These are phyloP conservation scores for Saccharomycopsis fibuligera DNA, from an alignment of 805 yeast genomes.

Conservation along the genomic window DNA sequence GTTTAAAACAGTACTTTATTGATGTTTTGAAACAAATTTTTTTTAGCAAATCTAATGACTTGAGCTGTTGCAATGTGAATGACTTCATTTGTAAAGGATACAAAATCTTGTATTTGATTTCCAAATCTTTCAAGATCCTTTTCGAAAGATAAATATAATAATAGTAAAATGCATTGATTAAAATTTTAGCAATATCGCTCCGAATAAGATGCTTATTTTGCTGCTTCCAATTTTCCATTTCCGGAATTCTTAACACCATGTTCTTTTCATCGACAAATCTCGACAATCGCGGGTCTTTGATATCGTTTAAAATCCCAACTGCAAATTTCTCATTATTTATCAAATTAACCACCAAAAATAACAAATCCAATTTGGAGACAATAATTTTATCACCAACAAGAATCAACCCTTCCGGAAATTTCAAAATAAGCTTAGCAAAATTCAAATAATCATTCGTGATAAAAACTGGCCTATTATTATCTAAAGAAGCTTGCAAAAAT, in stretches of 20 bases:
- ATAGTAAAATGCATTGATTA: conserved; percentile 43
- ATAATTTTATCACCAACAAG: conserved; percentile 47
- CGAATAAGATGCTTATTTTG: conserved; percentile 40
- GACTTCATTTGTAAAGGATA: conserved; percentile 25
- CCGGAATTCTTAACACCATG: conserved; percentile 27
- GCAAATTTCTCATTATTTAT: conserved; percentile 25
- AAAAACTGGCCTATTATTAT: conserved; percentile 41
- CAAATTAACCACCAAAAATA: conserved; percentile 25
- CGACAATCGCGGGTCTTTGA: conserved; percentile 26
- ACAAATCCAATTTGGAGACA: conserved; percentile 42
- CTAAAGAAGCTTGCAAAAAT: conserved; percentile 45
- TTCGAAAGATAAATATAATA: conserved; percentile 38
- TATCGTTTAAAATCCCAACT: conserved; percentile 26
- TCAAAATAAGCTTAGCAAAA: conserved; percentile 37
- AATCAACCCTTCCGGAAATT: conserved; percentile 35
- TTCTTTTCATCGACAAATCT: conserved; percentile 23
- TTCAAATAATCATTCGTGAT: conserved; percentile 35
- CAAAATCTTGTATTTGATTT: conserved; percentile 5
- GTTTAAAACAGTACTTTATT: conserved; percentile 38
- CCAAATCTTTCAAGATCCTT: conserved; percentile 29
- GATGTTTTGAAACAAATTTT: conserved; percentile 35
- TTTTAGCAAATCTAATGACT: conserved; percentile 25
- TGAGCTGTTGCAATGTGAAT: conserved; percentile 25
- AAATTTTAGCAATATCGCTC: conserved; percentile 43
- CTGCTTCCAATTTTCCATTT: conserved; percentile 39